Evolutionary conservation across 805 yeast genomes (phyloP).

Genomic region (Zygoascus tannicola): DNA sequence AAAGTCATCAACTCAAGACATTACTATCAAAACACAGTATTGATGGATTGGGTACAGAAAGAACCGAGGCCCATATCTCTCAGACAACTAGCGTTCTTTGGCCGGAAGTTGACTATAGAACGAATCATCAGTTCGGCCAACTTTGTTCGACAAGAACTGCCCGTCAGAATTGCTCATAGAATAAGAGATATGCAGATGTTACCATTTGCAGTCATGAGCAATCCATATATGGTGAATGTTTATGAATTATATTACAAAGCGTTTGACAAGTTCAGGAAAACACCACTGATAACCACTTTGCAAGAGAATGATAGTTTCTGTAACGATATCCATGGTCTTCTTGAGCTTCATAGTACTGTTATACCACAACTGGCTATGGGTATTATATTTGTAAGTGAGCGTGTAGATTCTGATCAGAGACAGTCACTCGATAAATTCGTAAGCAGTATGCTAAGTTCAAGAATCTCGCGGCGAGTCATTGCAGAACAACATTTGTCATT

Average conservation of each 20-base stretch:
- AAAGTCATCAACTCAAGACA: conserved; percentile 56
- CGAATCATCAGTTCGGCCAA: conserved; percentile 78
- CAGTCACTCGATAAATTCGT: conserved; percentile 60
- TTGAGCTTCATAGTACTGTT: conserved; percentile 68
- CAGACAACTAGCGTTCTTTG: conserved; percentile 85
- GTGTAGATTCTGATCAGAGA: conserved; percentile 41
- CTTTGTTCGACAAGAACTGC: conserved; percentile 78
- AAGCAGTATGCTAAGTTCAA: conserved; percentile 68
- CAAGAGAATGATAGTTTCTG: conserved; percentile 74
- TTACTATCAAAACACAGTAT: conserved; percentile 71
- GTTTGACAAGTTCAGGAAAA: conserved; percentile 73
- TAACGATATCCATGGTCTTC: conserved; percentile 46
- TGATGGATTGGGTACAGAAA: conserved; percentile 52
- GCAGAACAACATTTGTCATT: conserved; percentile 86
- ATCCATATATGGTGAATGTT: conserved; percentile 76
- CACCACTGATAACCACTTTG: conserved; percentile 55
- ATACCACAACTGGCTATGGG: conserved; percentile 91
- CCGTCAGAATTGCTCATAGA: conserved; percentile 74
- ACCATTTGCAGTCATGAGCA: conserved; percentile 77
- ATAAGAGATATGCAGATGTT: conserved; percentile 68
- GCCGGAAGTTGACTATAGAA: conserved; percentile 63
- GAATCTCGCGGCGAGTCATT: conserved; percentile 82
- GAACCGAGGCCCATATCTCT: conserved; percentile 84
- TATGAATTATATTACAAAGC: conserved; percentile 84
- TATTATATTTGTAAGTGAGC: conserved; percentile 63